Conservation (phyloP, 768 basidiomycete species). For the Phallus indusiatus region DNA sequence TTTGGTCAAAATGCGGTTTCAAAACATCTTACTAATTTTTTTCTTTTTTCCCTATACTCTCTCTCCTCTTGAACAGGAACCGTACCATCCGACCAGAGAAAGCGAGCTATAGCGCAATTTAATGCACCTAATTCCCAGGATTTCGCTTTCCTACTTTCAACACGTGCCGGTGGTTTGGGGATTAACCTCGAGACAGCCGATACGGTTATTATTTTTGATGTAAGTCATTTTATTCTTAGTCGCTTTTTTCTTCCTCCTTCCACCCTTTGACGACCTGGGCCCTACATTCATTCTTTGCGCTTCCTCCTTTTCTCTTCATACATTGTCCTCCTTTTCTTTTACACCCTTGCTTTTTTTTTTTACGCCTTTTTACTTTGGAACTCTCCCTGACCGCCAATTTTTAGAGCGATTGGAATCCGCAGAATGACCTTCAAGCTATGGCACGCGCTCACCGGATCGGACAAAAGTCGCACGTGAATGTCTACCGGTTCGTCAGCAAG, state of each 20-base stretch:
- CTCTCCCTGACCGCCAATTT: slow-evolving; percentile 1
- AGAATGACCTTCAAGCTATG: slow-evolving; percentile 99
- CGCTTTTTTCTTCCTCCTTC: background rate
- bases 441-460: slow-evolving; percentile 98
- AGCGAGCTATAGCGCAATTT: slow-evolving; percentile 95
- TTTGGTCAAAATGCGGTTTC: background rate
- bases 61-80: slow-evolving; percentile 23
- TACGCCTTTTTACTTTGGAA: slow-evolving; percentile 13
- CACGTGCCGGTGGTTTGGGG: slow-evolving; percentile 93
- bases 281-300: background rate
- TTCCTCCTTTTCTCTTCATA: background rate
- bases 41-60: no score
- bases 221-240: slow-evolving; percentile 30
- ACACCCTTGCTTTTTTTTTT: slow-evolving; percentile 13
- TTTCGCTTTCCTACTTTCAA: slow-evolving; percentile 94
- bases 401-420: slow-evolving; percentile 97
- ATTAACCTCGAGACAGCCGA: slow-evolving; percentile 99
- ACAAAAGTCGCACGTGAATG: slow-evolving; percentile 96
- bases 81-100: slow-evolving; percentile 84
- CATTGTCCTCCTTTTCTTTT: slow-evolving; percentile 15
- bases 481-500: slow-evolving; percentile 97
- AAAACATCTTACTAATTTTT: background rate
- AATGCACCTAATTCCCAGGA: slow-evolving; percentile 89
- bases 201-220: slow-evolving; percentile 98
- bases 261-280: background rate